Conservation (phyloP, 352 stramenopile genomes). For the Blastocystis sp. region DNA sequence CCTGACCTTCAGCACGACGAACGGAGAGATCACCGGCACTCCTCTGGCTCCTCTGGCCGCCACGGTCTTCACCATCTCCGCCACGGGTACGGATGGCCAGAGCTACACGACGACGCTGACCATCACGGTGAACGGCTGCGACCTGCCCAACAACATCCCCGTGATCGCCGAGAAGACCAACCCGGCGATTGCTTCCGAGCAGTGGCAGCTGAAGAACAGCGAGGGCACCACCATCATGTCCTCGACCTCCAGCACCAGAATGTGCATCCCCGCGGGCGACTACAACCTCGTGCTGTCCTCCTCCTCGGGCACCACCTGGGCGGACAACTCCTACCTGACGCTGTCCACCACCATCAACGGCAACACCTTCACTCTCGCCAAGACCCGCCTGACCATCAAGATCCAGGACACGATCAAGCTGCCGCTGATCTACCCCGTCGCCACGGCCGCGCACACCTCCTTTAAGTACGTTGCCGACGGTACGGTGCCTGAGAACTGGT, state of each 20-base stretch:
- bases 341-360: background rate
- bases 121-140: conserved; percentile 39
- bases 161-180: conserved; percentile 10
- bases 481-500: conserved; percentile 32
- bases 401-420: conserved; percentile 9
- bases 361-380: background rate
- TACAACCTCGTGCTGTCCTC: conserved; percentile 1
- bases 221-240: background rate
- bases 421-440: background rate
- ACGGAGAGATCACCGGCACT: conserved; percentile 45
- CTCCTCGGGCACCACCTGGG: background rate
- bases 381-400: background rate
- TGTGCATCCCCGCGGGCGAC: background rate
- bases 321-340: background rate
- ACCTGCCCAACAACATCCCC: conserved; percentile 37
- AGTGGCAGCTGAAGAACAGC: conserved; percentile 31
- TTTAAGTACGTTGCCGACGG: conserved; percentile 43
- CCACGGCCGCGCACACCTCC: background rate
- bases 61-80: conserved; percentile 40
- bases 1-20: conserved; percentile 24
- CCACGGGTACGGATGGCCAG: conserved; percentile 1
- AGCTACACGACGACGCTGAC: conserved; percentile 34
- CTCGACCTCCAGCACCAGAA: background rate
- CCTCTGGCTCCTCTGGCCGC: background rate
- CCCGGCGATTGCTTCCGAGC: background rate